Base-by-base conservation (phyloP, 441 rosid genomes). In the Populus hybrid region DNA sequence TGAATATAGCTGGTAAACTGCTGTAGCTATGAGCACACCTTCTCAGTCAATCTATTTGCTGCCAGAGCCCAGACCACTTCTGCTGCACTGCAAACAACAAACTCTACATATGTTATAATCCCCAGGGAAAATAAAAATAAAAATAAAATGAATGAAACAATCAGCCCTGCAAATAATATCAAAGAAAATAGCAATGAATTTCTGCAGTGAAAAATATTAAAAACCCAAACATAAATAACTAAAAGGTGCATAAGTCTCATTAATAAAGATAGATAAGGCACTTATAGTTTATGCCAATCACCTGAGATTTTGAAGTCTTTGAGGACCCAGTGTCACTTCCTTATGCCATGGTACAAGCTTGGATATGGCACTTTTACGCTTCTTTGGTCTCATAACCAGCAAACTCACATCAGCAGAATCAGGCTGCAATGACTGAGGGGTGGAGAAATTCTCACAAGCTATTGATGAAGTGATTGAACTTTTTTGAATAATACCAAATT, bases 31-130 rank as follows among this genome's bases (percentile, higher is more conserved):
- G 78, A 59, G 81, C 85, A 71, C 74, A 94, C 99, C 91, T 94
- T 96, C 89, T 94, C 97, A 79, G 78, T 72, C 83, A 90, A 83
- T 38, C 91, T 87, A 80, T 91, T 89, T 75, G 92, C 82, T 24
- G 88, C 91, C 78, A 83, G 84, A 11, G 92, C 92, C 99, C 99
- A 94, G 50, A 87, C 91, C 23, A 69, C 81, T 81, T 92, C 99
- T 21, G 90, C 90, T 84, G 65, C 74, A 69, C 99, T 96, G 91
- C 78, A 83, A 76, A 76, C 21, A 30, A 32, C 5, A 79, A 79
- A 66, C 23, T 38, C 18, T 57, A 72, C 30, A 24, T 36, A 34
- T 14, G 40, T 73, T 34, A 77, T 23, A n/a, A 10, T 67, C 34
- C 35, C 19, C 26, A 26, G 38, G 19, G 71, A 38, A 14, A 36